Evolutionary conservation across 2,329 filamentous ascomycete species (phyloP).

Genomic region (Neonectria coccinea): DNA sequence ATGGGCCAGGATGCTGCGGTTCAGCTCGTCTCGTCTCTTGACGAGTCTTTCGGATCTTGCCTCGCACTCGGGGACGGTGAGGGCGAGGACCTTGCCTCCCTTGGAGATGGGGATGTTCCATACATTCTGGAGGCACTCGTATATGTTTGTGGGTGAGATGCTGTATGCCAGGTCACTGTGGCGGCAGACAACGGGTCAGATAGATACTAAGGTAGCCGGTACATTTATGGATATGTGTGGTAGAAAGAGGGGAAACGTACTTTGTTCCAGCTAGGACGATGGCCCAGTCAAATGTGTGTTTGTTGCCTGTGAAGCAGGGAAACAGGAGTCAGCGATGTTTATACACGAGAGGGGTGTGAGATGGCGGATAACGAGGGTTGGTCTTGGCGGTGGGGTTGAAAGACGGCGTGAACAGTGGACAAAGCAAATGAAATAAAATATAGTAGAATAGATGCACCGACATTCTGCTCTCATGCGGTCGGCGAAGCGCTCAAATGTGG

Average conservation of each 20-base stretch:
- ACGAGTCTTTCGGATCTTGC: constrained; percentile 46
- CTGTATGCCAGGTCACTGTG: constrained; percentile 63
- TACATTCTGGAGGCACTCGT: constrained; percentile 59
- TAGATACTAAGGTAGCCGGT: background rate
- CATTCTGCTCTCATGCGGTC: constrained; percentile 51
- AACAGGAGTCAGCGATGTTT: background rate
- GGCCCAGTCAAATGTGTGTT: constrained; percentile 66
- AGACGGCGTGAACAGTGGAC: background rate
- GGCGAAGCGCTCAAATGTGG: constrained; percentile 49
- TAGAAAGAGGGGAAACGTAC: constrained; percentile 47
- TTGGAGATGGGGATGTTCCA: constrained; percentile 64
- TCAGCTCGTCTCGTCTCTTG: constrained; percentile 59
- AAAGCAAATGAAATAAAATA: background rate
- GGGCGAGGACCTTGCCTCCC: constrained; percentile 68
- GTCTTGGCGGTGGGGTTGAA: constrained; percentile 4
- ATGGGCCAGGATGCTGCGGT: constrained; percentile 64
- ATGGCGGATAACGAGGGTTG: background rate
- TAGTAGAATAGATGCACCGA: constrained; percentile 30
- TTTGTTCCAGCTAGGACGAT: constrained; percentile 75
- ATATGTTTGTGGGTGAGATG: constrained; percentile 56
- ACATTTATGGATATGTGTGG: background rate
- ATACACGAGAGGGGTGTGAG: background rate
- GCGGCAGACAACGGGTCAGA: constrained; percentile 10
- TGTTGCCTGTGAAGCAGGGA: constrained; percentile 33
- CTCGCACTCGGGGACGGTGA: constrained; percentile 70